phyloP scores from a whole-genome alignment of 2,329 filamentous ascomycete species.

The Ceratocystis papillata region DNA sequence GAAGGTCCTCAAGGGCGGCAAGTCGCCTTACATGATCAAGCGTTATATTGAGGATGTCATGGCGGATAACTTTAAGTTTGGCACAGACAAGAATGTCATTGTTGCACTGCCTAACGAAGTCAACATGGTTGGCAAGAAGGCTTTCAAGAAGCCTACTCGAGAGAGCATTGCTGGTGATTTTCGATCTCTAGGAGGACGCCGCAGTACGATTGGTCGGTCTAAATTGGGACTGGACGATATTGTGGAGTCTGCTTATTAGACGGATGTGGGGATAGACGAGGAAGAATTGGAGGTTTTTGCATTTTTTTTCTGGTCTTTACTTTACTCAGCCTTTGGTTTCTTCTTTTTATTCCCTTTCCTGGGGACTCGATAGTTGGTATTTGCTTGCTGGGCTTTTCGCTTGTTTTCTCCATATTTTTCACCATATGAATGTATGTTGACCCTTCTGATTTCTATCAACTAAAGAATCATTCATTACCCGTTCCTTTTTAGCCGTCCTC shows the following conservation, averaged over 20 bases:
- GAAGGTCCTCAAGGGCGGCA: constrained; percentile 69
- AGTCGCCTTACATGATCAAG: constrained; percentile 92
- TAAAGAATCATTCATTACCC: too few species aligned
- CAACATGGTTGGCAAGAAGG: constrained; percentile 86
- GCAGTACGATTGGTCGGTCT: constrained; percentile 48
- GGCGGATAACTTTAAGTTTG: constrained; percentile 97
- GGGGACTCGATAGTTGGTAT: not conserved
- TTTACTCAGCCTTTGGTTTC: constrained; percentile 14
- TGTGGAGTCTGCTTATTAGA: constrained; percentile 58
- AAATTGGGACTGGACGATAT: constrained; percentile 73
- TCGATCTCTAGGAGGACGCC: constrained; percentile 34
- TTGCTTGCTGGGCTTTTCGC: not conserved
- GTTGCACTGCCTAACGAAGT: constrained; percentile 95
- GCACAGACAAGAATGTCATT: constrained; percentile 94
- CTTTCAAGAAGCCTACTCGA: constrained; percentile 74
- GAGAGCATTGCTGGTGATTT: constrained; percentile 74
- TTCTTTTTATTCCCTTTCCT: constrained; percentile 9
- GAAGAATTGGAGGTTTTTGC: not conserved
- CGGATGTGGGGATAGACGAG: not conserved
- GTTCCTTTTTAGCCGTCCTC: too few species aligned
- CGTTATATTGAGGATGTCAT: constrained; percentile 91
- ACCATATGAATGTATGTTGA: not conserved
- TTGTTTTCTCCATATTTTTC: not conserved
- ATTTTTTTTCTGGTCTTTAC: not conserved
- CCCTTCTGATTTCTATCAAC: too few species aligned